Conservation (phyloP, 169 alveolate genomes). For the Cyclospora cayetanensis region DNA sequence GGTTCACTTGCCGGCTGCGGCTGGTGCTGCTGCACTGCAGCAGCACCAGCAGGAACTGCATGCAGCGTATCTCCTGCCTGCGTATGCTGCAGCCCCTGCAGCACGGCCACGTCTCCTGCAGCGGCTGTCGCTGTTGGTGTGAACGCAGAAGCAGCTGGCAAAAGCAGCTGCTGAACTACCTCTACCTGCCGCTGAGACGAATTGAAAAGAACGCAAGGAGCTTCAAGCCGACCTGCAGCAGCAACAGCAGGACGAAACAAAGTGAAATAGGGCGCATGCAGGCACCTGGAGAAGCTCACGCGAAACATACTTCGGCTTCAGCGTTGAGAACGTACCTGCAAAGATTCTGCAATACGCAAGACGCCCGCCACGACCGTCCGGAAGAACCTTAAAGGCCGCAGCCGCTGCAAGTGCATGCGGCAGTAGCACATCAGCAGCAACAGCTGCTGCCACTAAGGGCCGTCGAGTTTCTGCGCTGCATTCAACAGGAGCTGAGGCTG, state of each 20-base stretch:
- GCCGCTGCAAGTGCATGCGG: conserved; percentile 22
- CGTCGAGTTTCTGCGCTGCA: background rate
- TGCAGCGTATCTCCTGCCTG: conserved; percentile 42
- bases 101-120: conserved; percentile 39
- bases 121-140: conserved; percentile 16
- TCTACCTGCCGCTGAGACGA: conserved; percentile 11
- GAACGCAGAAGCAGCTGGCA: conserved; percentile 20
- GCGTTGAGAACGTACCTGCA: background rate
- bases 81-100: conserved; percentile 7
- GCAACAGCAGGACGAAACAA: background rate
- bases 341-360: conserved; percentile 34
- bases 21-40: background rate
- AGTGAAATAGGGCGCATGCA: too few species aligned
- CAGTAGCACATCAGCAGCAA: background rate
- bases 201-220: background rate
- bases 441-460: background rate
- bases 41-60: background rate
- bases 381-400: conserved; percentile 44
- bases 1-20: background rate
- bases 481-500: background rate
- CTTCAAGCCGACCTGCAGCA: background rate
- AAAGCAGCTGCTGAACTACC: background rate
- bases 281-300: too few species aligned
- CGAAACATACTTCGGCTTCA: too few species aligned
- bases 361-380: conserved; percentile 55